These are phyloP conservation scores for Silybum marianum DNA, from an alignment of 129 eudicot species.

Conservation along the genomic window DNA sequence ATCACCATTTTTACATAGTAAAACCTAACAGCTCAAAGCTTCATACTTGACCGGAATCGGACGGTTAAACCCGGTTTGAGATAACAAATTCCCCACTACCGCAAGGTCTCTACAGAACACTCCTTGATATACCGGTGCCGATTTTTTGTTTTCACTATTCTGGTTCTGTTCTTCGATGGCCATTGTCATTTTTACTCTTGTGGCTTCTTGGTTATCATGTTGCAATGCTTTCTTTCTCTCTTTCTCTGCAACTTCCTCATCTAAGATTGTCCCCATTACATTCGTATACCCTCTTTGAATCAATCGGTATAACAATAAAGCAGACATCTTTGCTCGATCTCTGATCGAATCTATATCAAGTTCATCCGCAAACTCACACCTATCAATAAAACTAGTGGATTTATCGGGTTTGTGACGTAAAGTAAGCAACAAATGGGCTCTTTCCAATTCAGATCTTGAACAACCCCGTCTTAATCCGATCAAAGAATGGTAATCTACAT, in stretches of 20 bases:
- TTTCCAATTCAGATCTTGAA: slow-evolving; percentile 80
- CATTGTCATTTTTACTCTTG: slow-evolving; percentile 15
- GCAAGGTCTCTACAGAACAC: slow-evolving; percentile 93
- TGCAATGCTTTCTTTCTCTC: slow-evolving; percentile 69
- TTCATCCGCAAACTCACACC: slow-evolving; percentile 86
- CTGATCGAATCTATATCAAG: slow-evolving; percentile 65
- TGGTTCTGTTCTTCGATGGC: not conserved
- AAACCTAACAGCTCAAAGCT: slow-evolving; percentile 70
- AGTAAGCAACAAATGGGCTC: slow-evolving; percentile 84
- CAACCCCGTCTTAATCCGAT: slow-evolving; percentile 86
- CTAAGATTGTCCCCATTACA: slow-evolving; percentile 50
- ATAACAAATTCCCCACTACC: slow-evolving; percentile 77
- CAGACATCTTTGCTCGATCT: slow-evolving; percentile 81
- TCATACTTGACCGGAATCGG: slow-evolving; percentile 78
- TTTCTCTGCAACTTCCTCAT: slow-evolving; percentile 70
- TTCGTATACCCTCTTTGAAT: slow-evolving; percentile 76
- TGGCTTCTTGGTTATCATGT: slow-evolving; percentile 39
- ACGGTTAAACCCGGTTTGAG: slow-evolving; percentile 68
- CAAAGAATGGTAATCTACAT: slow-evolving; percentile 78
- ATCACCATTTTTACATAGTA: slow-evolving; percentile 8
- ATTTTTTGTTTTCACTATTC: slow-evolving; percentile 28
- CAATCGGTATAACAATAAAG: slow-evolving; percentile 66
- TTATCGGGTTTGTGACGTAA: slow-evolving; percentile 89
- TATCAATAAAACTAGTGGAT: slow-evolving; percentile 66
- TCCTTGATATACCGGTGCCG: slow-evolving; percentile 71